Base-by-base conservation (phyloP, 192 early-diverging fungal species). In the Entomortierella parvispora region DNA sequence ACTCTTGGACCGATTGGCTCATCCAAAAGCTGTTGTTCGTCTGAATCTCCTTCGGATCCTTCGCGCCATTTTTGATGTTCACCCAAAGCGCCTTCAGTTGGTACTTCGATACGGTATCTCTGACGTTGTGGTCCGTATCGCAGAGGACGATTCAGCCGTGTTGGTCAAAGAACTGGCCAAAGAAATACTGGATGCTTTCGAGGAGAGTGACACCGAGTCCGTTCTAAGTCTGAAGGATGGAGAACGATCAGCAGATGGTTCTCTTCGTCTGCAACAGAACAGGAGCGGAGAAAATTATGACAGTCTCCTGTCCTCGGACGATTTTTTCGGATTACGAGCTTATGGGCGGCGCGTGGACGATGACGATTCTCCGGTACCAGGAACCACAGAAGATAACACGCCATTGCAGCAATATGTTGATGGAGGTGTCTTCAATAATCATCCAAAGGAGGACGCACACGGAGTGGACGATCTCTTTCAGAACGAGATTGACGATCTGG, bases 11-110 rank as follows among this genome's bases (percentile, higher is more conserved):
- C 43, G 79, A 10, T 52, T 87, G 2, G 58, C 54, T 5, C 71
- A 85, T 60, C 65, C 84, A 11, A 83, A 88, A 23, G 76, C 86
- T 43, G 81, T 79, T 2, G 86, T 87, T 18, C 78, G 86, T 28
- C 58, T 84, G 26, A 87, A 85, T 54, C 58, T 87, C 45, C 61
- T 87, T 52, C 79, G 72, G 28, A 81, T 86, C 43, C 49, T 87
- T n/a, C 58, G 61, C 26, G 69, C 74, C 12, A 63, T 87, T 49
- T 81, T 71, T 75, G 83, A 87, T 43, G 68, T 62, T 18, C 72
- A 81, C 43, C 79, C 82, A 6, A 54, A 72, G n/a, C 49, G 78
- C 11, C 48, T 69, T 20, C 62, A 66, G n/a, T 26, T 84, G 17
- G 62, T 81, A 22, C 61, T 49, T 17, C 37, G 60, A 2, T 84